A percentile compares a stretch with the other conserved stretches of the same genome.
These are phyloP conservation scores for Chlamydomonas reinhardtii DNA, from an alignment of 163 green algal genomes.

Conservation along the genomic window DNA sequence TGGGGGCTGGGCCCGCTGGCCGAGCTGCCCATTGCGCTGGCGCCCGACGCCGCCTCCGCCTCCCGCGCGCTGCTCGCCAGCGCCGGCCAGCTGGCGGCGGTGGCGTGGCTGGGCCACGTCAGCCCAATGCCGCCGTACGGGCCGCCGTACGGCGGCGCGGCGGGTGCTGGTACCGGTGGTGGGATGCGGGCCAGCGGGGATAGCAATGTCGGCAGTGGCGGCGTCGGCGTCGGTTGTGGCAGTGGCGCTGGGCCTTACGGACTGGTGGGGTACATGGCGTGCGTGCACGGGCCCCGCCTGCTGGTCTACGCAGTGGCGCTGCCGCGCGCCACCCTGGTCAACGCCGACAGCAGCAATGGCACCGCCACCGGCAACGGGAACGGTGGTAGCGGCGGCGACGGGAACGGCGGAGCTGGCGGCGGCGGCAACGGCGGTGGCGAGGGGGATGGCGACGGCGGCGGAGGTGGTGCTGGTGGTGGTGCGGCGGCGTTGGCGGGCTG, in stretches of 20 bases:
- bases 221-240: not conserved
- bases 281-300: constrained; percentile 8
- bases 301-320: constrained; percentile 26
- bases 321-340: not conserved
- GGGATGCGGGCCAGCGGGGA: not conserved
- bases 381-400: no score
- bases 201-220: not conserved
- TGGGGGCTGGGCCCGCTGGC: constrained; percentile 9
- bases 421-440: not conserved
- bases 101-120: constrained; percentile 12
- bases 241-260: not conserved
- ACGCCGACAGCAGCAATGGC: not conserved
- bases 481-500: not conserved
- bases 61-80: constrained; percentile 25
- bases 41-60: constrained; percentile 12
- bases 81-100: constrained; percentile 30
- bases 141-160: not conserved
- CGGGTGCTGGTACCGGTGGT: not conserved
- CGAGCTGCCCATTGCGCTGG: constrained; percentile 22
- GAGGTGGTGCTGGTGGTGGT: no score
- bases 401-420: not conserved
- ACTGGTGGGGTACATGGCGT: constrained; percentile 12
- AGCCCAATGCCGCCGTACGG: not conserved
- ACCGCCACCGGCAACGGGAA: not conserved
- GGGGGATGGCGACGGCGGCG: not conserved